Percentiles rank a stretch among this genome's conserved stretches.
These are phyloP conservation scores for Ceratobasidium sp. DNA, from an alignment of 1,284 basidiomycete species.

Conservation along the genomic window DNA sequence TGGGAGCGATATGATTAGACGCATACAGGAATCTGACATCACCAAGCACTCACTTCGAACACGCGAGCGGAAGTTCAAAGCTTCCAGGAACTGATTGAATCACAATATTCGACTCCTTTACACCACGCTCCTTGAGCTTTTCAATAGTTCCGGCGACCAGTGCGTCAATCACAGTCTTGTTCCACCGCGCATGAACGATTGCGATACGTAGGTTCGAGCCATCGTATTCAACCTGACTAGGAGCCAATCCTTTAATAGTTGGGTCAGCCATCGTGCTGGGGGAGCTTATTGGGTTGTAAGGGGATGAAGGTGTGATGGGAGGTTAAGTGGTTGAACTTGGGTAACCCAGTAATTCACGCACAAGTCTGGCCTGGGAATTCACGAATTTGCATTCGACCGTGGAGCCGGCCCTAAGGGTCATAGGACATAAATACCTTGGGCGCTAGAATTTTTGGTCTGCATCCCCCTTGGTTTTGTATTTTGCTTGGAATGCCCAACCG, in stretches of 20 bases:
- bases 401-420: neutral
- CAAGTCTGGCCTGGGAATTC: slow-evolving; percentile 22
- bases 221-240: slow-evolving; percentile 68
- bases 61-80: slow-evolving; percentile 90
- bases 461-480: slow-evolving; percentile 33
- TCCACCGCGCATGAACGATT: slow-evolving; percentile 94
- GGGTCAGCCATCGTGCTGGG: slow-evolving; percentile 40
- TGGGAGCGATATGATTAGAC: slow-evolving; percentile 47
- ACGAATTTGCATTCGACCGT: slow-evolving; percentile 10
- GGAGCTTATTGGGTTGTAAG: neutral
- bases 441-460: neutral
- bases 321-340: neutral
- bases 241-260: slow-evolving; percentile 76
- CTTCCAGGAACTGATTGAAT: slow-evolving; percentile 92
- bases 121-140: slow-evolving; percentile 82
- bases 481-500: slow-evolving; percentile 32
- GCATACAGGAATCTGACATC: slow-evolving; percentile 23
- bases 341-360: neutral
- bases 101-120: slow-evolving; percentile 87
- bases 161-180: slow-evolving; percentile 81
- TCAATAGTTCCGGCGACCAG: slow-evolving; percentile 76
- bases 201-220: slow-evolving; percentile 80
- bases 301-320: neutral
- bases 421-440: slow-evolving; percentile 1
- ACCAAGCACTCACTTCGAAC: slow-evolving; percentile 63